These are phyloP conservation scores for Myxozyma mucilagina DNA, from an alignment of 805 yeast species.

Conservation along the genomic window DNA sequence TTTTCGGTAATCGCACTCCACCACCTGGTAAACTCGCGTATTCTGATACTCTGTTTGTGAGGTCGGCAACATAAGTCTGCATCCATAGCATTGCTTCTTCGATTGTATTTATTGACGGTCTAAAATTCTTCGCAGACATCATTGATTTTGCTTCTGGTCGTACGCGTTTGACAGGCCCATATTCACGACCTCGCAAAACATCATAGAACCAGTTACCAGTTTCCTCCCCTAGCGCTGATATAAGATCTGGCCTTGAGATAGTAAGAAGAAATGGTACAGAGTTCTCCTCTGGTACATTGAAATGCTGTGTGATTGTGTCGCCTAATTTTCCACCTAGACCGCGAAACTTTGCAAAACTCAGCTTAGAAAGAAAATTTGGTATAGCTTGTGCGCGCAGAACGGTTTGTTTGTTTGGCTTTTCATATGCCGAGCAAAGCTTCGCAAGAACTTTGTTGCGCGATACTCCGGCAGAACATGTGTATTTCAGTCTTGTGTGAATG, in stretches of 20 bases:
- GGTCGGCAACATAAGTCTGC: slow-evolving; percentile 77
- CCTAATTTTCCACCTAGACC: slow-evolving; percentile 93
- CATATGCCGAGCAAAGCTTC: slow-evolving; percentile 80
- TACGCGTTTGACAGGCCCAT: slow-evolving; percentile 52
- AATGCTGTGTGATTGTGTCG: slow-evolving; percentile 50
- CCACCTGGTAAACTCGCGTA: slow-evolving; percentile 35
- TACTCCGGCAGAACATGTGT: slow-evolving; percentile 88
- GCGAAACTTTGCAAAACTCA: slow-evolving; percentile 74
- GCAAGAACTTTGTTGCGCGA: slow-evolving; percentile 75
- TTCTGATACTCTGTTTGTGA: slow-evolving; percentile 69
- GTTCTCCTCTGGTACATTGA: slow-evolving; percentile 53
- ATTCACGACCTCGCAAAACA: slow-evolving; percentile 63
- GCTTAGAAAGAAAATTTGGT: slow-evolving; percentile 55
- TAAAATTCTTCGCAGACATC: slow-evolving; percentile 84
- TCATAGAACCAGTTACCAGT: slow-evolving; percentile 58
- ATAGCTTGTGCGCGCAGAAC: slow-evolving; percentile 56
- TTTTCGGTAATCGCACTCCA: slow-evolving; percentile 53
- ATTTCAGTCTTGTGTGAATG: slow-evolving; percentile 60
- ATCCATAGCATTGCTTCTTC: slow-evolving; percentile 76
- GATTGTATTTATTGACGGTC: slow-evolving; percentile 51
- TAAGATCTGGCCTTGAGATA: slow-evolving; percentile 46
- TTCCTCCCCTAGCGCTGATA: slow-evolving; percentile 45
- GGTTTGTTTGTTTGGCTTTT: slow-evolving; percentile 81
- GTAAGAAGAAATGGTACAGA: slow-evolving; percentile 55
- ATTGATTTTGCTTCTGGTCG: slow-evolving; percentile 74